phyloP scores from a whole-genome alignment of 305 asterid genomes.

The Stenogyne calaminthoides region DNA sequence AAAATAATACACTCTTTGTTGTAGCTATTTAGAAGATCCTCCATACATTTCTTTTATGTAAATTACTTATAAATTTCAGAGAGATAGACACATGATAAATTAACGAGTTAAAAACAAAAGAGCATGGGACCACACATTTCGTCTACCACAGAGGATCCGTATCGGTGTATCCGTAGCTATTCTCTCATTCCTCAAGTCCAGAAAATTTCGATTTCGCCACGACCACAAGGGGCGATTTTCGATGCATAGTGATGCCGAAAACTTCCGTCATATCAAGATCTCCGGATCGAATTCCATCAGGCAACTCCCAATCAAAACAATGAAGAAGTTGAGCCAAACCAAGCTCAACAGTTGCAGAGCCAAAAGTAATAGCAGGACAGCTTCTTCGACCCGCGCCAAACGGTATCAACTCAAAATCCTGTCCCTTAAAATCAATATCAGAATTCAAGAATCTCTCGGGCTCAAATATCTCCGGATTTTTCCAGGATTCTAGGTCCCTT shows the following conservation, averaged over 20 bases:
- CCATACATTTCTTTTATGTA: no score
- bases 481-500: conserved; percentile 57
- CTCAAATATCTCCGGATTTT: conserved; percentile 43
- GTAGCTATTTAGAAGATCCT: no score
- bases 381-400: conserved; percentile 66
- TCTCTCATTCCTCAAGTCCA: not conserved
- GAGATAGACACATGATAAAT: no score
- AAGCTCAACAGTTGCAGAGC: conserved; percentile 46
- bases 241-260: conserved; percentile 52
- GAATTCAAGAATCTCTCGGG: conserved; percentile 62
- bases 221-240: conserved; percentile 32
- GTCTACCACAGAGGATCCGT: no score
- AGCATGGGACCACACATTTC: no score
- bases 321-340: conserved; percentile 60
- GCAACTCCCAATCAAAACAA: conserved; percentile 60
- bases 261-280: conserved; percentile 62
- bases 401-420: conserved; percentile 64
- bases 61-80: no score
- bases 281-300: conserved; percentile 35
- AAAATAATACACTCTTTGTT: no score
- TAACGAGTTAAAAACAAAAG: no score
- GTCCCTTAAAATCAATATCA: conserved; percentile 56
- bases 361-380: conserved; percentile 54
- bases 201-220: conserved; percentile 29
- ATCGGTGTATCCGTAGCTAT: no score